Percentiles rank a stretch among this genome's conserved stretches.
These are phyloP conservation scores for Spergularia bocconei DNA, from an alignment of 148 eudicot genomes.

Conservation along the genomic window DNA sequence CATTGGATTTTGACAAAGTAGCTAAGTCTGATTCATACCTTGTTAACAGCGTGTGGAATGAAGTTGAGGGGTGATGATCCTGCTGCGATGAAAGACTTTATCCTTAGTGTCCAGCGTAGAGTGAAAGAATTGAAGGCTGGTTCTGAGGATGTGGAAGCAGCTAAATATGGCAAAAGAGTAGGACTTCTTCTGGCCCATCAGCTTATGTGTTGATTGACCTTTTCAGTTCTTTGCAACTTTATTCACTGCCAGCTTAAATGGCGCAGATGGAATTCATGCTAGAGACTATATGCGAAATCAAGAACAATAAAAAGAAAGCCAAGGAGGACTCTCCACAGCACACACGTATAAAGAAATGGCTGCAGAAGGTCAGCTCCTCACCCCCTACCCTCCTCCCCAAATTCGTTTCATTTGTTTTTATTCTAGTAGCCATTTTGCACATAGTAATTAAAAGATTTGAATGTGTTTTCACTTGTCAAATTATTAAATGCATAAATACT, in stretches of 20 bases:
- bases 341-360: slow-evolving; percentile 85
- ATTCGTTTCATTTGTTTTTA: neutral
- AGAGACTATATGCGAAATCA: slow-evolving; percentile 87
- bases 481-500: neutral
- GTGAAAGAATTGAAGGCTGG: slow-evolving; percentile 72
- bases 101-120: slow-evolving; percentile 60
- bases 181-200: slow-evolving; percentile 17
- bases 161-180: slow-evolving; percentile 65
- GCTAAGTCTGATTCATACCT: neutral
- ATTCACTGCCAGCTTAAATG: slow-evolving; percentile 11
- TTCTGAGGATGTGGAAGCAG: slow-evolving; percentile 41
- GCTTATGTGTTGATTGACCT: neutral
- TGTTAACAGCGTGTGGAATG: slow-evolving; percentile 80
- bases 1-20: neutral
- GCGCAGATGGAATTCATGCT: slow-evolving; percentile 96
- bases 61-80: slow-evolving; percentile 87
- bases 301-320: slow-evolving; percentile 80
- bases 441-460: neutral
- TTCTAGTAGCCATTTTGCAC: neutral
- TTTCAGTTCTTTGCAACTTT: slow-evolving; percentile 15
- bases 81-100: slow-evolving; percentile 79
- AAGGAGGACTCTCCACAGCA: slow-evolving; percentile 74
- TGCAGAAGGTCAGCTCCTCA: slow-evolving; percentile 63
- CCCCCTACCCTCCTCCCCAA: neutral
- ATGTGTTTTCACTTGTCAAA: neutral